Conservation (phyloP, 192 early-diverging fungal species). For the Blastocladiella britannica region DNA sequence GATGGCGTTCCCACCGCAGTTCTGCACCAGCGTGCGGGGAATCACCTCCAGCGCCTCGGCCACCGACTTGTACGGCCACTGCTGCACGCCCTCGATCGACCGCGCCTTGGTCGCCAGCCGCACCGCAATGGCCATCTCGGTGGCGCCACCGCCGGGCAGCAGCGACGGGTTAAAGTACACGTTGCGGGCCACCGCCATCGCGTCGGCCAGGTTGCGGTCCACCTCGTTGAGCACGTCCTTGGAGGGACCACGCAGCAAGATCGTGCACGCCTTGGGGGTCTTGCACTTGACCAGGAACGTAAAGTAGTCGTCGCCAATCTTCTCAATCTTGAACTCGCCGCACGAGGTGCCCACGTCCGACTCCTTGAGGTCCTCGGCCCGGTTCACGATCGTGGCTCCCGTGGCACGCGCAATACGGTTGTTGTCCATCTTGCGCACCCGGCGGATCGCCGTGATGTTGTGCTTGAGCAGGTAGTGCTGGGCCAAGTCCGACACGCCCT, state of each 20-base stretch:
- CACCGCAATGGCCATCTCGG: slow-evolving; percentile 93
- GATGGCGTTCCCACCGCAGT: slow-evolving; percentile 98
- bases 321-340: slow-evolving; percentile 81
- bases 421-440: slow-evolving; percentile 96
- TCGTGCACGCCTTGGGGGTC: slow-evolving; percentile 96
- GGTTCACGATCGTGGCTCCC: slow-evolving; percentile 89
- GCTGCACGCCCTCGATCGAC: slow-evolving; percentile 68
- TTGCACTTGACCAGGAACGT: slow-evolving; percentile 83
- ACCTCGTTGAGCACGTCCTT: slow-evolving; percentile 97
- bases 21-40: slow-evolving; percentile 93
- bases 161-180: slow-evolving; percentile 88
- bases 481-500: slow-evolving; percentile 95
- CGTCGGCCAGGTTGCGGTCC: slow-evolving; percentile 96
- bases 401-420: slow-evolving; percentile 95
- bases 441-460: slow-evolving; percentile 92
- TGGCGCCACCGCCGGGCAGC: slow-evolving; percentile 90
- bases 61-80: slow-evolving; percentile 91
- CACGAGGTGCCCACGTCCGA: slow-evolving; percentile 84
- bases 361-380: slow-evolving; percentile 91
- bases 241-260: slow-evolving; percentile 84
- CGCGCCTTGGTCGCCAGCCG: slow-evolving; percentile 74
- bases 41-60: slow-evolving; percentile 95
- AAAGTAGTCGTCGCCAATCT: slow-evolving; percentile 99
- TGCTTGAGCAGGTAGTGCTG: slow-evolving; percentile 97
- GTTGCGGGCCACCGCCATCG: slow-evolving; percentile 96